A percentile compares a stretch with the other conserved stretches of the same genome.
Evolutionary conservation across 2,329 filamentous ascomycete species (phyloP).

Genomic region (Helotiales sp.): DNA sequence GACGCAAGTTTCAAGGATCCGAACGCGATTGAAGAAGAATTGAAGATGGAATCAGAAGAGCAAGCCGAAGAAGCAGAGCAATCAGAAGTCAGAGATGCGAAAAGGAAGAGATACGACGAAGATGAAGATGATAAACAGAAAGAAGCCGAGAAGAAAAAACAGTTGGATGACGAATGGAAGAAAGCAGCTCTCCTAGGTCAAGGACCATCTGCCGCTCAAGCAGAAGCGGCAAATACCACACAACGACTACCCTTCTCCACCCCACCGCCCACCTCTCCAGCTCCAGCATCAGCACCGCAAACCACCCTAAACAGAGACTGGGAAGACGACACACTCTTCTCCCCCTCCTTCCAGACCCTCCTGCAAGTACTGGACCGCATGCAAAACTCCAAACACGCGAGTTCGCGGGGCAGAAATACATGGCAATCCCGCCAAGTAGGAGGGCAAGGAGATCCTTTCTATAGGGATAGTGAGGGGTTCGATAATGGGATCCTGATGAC

Average conservation of each 20-base stretch:
- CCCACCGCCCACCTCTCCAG: background rate
- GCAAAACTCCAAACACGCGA: slow-evolving; percentile 32
- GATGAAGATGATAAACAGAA: background rate
- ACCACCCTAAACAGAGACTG: background rate
- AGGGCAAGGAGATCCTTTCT: slow-evolving; percentile 53
- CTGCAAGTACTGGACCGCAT: slow-evolving; percentile 34
- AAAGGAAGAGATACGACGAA: background rate
- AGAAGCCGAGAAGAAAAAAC: background rate
- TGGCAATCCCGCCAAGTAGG: slow-evolving; percentile 54
- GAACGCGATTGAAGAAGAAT: slow-evolving; percentile 30
- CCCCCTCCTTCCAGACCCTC: slow-evolving; percentile 30
- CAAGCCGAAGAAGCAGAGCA: background rate
- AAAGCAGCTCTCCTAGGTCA: background rate
- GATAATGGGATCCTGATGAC: slow-evolving; percentile 44
- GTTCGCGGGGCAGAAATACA: slow-evolving; percentile 43
- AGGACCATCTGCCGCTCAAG: background rate
- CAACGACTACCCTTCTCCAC: background rate
- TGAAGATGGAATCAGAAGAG: slow-evolving; percentile 2
- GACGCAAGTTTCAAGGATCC: slow-evolving; percentile 35
- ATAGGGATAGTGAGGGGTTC: slow-evolving; percentile 48
- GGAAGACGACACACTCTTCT: slow-evolving; percentile 30
- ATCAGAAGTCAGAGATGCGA: too few relatives aligned
- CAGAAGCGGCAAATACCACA: background rate
- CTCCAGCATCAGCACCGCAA: background rate
- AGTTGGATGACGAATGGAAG: background rate